These are phyloP conservation scores for Rhizophora mangle DNA, from an alignment of 345 rosid genomes.

Conservation along the genomic window DNA sequence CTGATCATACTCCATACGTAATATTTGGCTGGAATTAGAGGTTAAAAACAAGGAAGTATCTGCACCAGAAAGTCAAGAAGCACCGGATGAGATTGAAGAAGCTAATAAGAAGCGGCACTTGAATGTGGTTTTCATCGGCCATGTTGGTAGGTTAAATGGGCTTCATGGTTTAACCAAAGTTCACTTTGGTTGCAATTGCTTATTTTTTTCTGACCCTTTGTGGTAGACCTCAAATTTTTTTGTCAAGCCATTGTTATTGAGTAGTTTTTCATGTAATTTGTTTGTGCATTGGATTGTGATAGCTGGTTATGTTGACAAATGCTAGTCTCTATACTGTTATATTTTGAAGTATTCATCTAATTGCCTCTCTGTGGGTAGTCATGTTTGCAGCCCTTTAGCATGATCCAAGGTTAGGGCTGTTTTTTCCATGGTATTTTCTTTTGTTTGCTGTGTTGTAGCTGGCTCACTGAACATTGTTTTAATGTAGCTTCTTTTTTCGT, in stretches of 20 bases:
- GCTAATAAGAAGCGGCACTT: conserved; percentile 66
- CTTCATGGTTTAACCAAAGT: neutral
- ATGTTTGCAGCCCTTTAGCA: no score
- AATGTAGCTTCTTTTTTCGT: neutral
- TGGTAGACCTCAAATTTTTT: neutral
- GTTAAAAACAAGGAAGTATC: conserved; percentile 54
- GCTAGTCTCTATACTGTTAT: neutral
- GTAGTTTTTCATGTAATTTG: neutral
- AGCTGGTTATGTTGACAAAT: neutral
- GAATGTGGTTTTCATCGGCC: conserved; percentile 96
- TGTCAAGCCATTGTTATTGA: neutral
- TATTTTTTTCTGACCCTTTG: neutral
- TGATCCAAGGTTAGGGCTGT: no score
- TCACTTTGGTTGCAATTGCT: neutral
- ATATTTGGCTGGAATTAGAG: conserved; percentile 25
- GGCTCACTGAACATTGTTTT: neutral
- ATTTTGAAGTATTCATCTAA: no score
- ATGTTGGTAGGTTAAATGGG: conserved; percentile 73
- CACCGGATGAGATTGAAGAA: conserved; percentile 33
- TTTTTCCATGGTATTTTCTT: no score
- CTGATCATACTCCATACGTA: neutral
- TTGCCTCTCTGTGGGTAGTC: no score
- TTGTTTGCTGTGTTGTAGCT: no score
- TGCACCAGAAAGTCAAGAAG: conserved; percentile 41
- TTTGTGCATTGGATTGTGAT: neutral